phyloP scores from a whole-genome alignment of 306 rosid genomes.

The Herpetospermum pedunculosum region DNA sequence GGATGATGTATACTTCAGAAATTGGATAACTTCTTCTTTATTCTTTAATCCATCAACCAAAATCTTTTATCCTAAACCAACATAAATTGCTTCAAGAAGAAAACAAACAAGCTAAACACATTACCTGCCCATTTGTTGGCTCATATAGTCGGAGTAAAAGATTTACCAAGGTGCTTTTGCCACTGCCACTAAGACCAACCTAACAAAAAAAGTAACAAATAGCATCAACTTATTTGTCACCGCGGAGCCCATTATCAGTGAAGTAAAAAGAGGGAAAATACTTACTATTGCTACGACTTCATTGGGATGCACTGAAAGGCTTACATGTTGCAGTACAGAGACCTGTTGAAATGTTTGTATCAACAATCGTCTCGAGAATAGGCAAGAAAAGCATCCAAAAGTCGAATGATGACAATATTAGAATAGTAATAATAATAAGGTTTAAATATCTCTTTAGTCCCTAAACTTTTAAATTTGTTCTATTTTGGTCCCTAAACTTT shows the following conservation, averaged over 20 bases:
- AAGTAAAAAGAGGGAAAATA: constrained; percentile 16
- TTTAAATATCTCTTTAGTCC: too few relatives aligned
- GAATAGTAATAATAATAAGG: too few relatives aligned
- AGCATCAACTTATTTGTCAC: not conserved
- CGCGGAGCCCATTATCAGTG: not conserved
- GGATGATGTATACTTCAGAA: not conserved
- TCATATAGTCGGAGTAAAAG: constrained; percentile 90
- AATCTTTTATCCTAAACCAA: not conserved
- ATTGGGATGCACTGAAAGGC: constrained; percentile 52
- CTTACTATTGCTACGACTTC: constrained; percentile 98
- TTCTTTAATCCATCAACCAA: not conserved
- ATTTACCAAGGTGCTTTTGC: constrained; percentile 93
- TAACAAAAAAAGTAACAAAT: constrained; percentile 18
- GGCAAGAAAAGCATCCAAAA: constrained; percentile 11
- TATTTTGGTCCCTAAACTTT: too few relatives aligned
- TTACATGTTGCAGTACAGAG: constrained; percentile 56
- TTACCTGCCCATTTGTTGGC: constrained; percentile 92
- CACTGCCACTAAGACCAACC: constrained; percentile 99
- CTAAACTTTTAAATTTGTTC: too few relatives aligned
- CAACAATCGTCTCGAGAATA: constrained; percentile 17
- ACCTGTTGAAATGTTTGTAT: constrained; percentile 39
- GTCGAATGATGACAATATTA: not conserved
- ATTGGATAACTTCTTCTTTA: not conserved
- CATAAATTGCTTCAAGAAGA: not conserved
- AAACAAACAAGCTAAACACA: constrained; percentile 5